These are phyloP conservation scores for Ogataea glucozyma DNA, from an alignment of 805 yeast genomes.

Conservation along the genomic window DNA sequence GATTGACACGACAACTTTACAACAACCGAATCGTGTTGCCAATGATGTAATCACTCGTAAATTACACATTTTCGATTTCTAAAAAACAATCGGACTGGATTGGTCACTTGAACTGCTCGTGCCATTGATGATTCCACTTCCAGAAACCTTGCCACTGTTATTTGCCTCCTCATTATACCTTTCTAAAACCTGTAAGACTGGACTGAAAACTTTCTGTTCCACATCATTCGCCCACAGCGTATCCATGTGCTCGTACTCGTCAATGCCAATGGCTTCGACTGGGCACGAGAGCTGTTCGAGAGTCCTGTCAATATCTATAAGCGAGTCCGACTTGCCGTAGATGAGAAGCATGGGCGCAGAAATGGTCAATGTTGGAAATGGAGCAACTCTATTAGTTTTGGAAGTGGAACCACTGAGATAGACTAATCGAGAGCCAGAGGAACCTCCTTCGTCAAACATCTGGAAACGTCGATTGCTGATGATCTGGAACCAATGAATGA, in stretches of 20 bases:
- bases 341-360: conserved; percentile 76
- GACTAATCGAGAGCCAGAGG: conserved; percentile 34
- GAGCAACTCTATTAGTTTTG: conserved; percentile 48
- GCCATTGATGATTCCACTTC: too few relatives aligned
- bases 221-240: conserved; percentile 84
- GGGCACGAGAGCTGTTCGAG: conserved; percentile 60
- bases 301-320: conserved; percentile 85
- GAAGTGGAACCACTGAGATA: conserved; percentile 27
- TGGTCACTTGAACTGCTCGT: too few relatives aligned
- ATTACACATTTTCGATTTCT: too few relatives aligned
- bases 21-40: too few relatives aligned
- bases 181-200: conserved; percentile 13
- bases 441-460: conserved; percentile 50
- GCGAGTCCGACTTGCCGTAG: conserved; percentile 78
- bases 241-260: conserved; percentile 85
- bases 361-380: conserved; percentile 65
- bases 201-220: conserved; percentile 41
- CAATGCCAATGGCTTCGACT: conserved; percentile 46
- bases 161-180: neutral
- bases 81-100: too few relatives aligned
- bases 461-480: conserved; percentile 49
- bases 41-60: too few relatives aligned
- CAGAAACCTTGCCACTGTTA: neutral
- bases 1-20: conserved; percentile 49
- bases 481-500: conserved; percentile 50